phyloP scores from a whole-genome alignment of 108 stramenopile species.

The Schizochytrium sp. region DNA sequence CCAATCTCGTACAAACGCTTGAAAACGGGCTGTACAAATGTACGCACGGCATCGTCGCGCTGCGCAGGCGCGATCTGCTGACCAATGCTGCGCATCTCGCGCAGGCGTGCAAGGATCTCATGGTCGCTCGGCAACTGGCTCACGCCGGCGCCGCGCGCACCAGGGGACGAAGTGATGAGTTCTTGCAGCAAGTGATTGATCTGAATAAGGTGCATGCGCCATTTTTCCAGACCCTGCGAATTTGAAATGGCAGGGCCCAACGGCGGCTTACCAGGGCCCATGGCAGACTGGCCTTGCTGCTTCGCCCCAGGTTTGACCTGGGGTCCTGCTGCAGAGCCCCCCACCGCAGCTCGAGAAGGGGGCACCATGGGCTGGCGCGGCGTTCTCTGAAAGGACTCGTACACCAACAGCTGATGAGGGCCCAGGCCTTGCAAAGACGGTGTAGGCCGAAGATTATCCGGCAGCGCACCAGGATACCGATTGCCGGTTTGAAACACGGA shows the following conservation, averaged over 20 bases:
- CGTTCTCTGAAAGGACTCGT: constrained; percentile 86
- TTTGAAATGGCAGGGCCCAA: neutral
- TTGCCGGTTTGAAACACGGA: constrained; percentile 66
- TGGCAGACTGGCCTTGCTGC: constrained; percentile 10
- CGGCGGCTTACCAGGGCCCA: neutral
- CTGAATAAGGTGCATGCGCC: neutral
- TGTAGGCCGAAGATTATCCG: constrained; percentile 80
- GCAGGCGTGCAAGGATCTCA: constrained; percentile 73
- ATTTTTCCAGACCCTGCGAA: constrained; percentile 5
- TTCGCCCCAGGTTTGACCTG: neutral
- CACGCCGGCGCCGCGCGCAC: constrained; percentile 71
- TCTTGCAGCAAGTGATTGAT: neutral
- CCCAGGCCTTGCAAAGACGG: constrained; percentile 68
- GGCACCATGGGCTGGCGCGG: constrained; percentile 61
- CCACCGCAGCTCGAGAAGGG: neutral
- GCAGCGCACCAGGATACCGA: constrained; percentile 79
- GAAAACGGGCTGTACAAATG: constrained; percentile 86
- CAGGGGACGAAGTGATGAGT: constrained; percentile 27
- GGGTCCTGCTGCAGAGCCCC: constrained; percentile 32
- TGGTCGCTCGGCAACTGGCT: constrained; percentile 78
- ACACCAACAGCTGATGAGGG: constrained; percentile 79
- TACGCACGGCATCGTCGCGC: constrained; percentile 74
- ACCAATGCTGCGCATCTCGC: constrained; percentile 66
- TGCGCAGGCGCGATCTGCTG: constrained; percentile 40
- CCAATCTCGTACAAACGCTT: constrained; percentile 86